Base-by-base conservation (phyloP, 345 rosid genomes). In the Gossypium bickii region DNA sequence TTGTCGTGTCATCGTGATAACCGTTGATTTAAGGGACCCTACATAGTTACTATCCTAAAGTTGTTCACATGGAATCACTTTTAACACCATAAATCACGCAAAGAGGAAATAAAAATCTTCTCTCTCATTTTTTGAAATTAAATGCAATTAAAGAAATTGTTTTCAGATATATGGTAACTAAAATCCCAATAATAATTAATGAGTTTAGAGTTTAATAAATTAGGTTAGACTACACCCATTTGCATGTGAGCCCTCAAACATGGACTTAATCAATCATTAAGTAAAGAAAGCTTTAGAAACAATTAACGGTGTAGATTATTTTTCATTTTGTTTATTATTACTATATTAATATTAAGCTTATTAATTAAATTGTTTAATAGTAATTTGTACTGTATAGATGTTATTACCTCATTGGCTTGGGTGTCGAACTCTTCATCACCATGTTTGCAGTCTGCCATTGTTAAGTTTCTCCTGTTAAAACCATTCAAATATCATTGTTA, bases 391-490 rank as follows among this genome's bases (percentile, higher is more conserved):
- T 57, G 63, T 58, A 58, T 29, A 29, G 41, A 34, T 29, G 66
- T 61, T 5, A 5, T 34, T 34, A 87, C 89, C 88, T 85, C 84
- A 38, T 77, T 71, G 25, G 82, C 76, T 59, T 80, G 86, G 69
- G 90, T 80, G 75, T 69, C 74, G 16, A 74, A 73, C 13, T 69
- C 71, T 56, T 84, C 85, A 16, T 82, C 82, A 55, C 75, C 86
- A 78, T 85, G 67, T 76, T 77, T 85, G 86, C 64, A 83, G 65
- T 83, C 90, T 15, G 86, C 87, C 90, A 88, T 87, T 61, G 71
- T 73, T n/a, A 59, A 45, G 55, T 62, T 61, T 80, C 76, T 62
- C 34, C 71, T 67, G 71, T 18, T 8, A 22, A 67, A 47, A 48
- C 15, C 22, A 69, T n/a, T 13, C 12, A 59, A 70, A 47, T 65